Evolutionary conservation across 768 basidiomycete species (phyloP).

Genomic region (Daedaleopsis sinensis): DNA sequence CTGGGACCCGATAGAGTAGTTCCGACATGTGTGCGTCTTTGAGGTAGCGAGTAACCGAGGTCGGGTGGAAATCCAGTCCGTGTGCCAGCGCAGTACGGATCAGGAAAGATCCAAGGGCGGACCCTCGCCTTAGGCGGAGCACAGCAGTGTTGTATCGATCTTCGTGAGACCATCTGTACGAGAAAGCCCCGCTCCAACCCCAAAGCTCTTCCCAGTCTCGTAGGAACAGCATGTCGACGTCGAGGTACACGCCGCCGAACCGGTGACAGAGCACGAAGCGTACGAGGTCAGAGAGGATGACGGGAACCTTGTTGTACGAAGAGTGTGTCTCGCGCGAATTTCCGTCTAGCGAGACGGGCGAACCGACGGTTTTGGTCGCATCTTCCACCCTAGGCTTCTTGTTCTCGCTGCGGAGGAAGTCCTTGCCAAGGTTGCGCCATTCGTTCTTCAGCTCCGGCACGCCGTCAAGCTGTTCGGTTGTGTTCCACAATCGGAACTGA

Average conservation of each 20-base stretch:
- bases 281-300: constrained; percentile 95
- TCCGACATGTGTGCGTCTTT: constrained; percentile 86
- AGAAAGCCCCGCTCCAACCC: constrained; percentile 96
- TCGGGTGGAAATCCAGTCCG: constrained; percentile 94
- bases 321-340: constrained; percentile 18
- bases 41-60: constrained; percentile 88
- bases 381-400: constrained; percentile 43
- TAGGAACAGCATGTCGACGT: constrained; percentile 94
- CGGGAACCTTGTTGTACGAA: constrained; percentile 87
- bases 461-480: constrained; percentile 93
- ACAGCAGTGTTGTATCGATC: constrained; percentile 97
- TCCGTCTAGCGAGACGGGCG: constrained; percentile 24
- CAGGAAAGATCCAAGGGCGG: constrained; percentile 91
- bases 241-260: constrained; percentile 95
- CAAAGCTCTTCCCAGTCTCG: constrained; percentile 99
- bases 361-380: constrained; percentile 33
- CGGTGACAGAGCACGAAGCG: constrained; percentile 97
- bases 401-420: constrained; percentile 83
- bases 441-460: constrained; percentile 86
- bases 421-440: constrained; percentile 77
- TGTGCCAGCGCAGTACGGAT: constrained; percentile 97
- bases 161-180: constrained; percentile 95
- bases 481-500: constrained; percentile 97
- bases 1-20: constrained; percentile 85
- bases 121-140: constrained; percentile 89